Evolutionary conservation across 2,329 filamentous ascomycete genomes (phyloP).

Genomic region (Sclerotinia minor): DNA sequence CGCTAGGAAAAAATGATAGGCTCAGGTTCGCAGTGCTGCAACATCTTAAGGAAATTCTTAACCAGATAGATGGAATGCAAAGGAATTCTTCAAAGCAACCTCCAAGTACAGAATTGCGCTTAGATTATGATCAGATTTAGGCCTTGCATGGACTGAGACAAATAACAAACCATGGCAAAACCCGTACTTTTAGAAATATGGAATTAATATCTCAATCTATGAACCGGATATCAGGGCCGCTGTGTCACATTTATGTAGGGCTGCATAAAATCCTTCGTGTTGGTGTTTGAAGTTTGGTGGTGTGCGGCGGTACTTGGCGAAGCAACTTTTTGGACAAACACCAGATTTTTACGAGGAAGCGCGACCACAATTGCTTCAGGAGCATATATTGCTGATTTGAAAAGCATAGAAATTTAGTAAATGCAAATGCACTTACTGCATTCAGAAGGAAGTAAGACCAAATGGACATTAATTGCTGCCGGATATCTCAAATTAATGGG

Average conservation of each 20-base stretch:
- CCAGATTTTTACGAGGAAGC: background rate
- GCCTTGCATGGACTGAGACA: background rate
- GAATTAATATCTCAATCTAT: no score
- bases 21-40: no score
- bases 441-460: no score
- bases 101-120: background rate
- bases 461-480: background rate
- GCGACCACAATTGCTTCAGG: background rate
- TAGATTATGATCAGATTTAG: no score
- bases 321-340: background rate
- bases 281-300: slow-evolving; percentile 15
- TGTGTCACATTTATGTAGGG: background rate
- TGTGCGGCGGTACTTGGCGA: background rate
- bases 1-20: no score
- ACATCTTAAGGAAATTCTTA: no score
- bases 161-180: background rate
- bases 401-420: no score
- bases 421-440: no score
- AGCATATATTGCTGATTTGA: no score
- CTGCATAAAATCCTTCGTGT: background rate
- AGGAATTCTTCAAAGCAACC: no score
- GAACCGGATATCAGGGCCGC: background rate
- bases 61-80: no score
- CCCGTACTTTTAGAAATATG: background rate
- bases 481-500: background rate